Evolutionary conservation across 495 filamentous ascomycete species (phyloP).

Genomic region (Penicillium argentinense): DNA sequence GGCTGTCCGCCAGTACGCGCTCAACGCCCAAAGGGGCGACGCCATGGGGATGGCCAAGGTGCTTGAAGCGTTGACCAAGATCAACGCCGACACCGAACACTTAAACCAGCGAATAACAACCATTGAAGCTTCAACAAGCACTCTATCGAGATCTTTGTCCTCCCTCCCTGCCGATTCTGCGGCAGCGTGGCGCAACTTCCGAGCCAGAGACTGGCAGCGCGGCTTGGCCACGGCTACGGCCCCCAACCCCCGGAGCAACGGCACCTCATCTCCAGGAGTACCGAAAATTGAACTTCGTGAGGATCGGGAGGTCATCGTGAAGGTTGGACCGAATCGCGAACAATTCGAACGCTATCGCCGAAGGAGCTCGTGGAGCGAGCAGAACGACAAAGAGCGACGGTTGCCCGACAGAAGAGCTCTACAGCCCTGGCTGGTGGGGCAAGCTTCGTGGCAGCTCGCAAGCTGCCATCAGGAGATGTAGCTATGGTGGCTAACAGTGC

Average conservation of each 20-base stretch:
- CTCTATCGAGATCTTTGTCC: slow-evolving; percentile 11
- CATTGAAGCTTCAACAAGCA: slow-evolving; percentile 12
- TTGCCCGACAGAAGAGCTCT: not conserved
- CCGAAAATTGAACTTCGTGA: slow-evolving; percentile 3
- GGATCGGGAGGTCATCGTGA: slow-evolving; percentile 6
- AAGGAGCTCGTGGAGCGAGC: not conserved
- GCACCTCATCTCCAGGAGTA: slow-evolving; percentile 6
- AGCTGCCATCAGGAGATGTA: slow-evolving; percentile 15
- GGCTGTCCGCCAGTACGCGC: slow-evolving; percentile 16
- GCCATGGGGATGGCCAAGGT: slow-evolving; percentile 18
- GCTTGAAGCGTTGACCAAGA: slow-evolving; percentile 18
- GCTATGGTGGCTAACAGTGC: slow-evolving; percentile 5
- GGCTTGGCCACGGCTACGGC: slow-evolving; percentile 5
- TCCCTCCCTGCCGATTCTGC: slow-evolving; percentile 7
- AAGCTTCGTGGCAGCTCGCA: slow-evolving; percentile 10
- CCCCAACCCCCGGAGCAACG: slow-evolving; percentile 1
- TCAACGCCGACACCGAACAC: slow-evolving; percentile 12
- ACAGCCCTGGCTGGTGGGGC: slow-evolving; percentile 3
- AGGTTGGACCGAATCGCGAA: slow-evolving; percentile 4
- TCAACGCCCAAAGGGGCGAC: slow-evolving; percentile 21
- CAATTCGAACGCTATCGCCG: not conserved
- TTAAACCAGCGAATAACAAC: slow-evolving; percentile 16
- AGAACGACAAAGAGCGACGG: not conserved
- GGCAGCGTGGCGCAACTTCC: slow-evolving; percentile 13
- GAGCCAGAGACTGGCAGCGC: slow-evolving; percentile 12